These are phyloP conservation scores for Apophysomyces trapeziformis DNA, from an alignment of 371 early-diverging fungal species.

Conservation along the genomic window DNA sequence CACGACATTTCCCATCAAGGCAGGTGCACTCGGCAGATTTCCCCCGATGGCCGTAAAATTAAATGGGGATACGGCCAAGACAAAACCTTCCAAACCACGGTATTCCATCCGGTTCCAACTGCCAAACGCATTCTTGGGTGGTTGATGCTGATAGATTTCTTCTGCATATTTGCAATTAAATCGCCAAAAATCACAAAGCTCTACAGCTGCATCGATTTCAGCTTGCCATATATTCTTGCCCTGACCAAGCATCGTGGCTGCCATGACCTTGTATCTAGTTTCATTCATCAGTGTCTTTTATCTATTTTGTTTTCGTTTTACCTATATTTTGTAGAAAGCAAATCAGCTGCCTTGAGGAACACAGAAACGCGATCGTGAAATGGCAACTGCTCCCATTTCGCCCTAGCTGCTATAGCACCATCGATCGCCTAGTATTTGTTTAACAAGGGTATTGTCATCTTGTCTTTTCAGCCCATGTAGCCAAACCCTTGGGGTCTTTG, in stretches of 20 bases:
- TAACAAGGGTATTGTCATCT: slow-evolving; percentile 13
- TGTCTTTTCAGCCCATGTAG: neutral
- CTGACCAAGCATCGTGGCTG: slow-evolving; percentile 97
- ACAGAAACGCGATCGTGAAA: slow-evolving; percentile 93
- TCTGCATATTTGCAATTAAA: slow-evolving; percentile 93
- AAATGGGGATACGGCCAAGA: slow-evolving; percentile 95
- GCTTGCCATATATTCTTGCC: slow-evolving; percentile 98
- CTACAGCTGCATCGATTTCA: slow-evolving; percentile 96
- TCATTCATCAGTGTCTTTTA: neutral
- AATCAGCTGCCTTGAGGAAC: slow-evolving; percentile 96
- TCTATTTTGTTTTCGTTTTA: slow-evolving; percentile 22
- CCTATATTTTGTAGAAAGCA: slow-evolving; percentile 86
- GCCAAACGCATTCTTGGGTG: slow-evolving; percentile 79
- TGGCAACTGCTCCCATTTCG: slow-evolving; percentile 89
- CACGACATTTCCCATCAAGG: slow-evolving; percentile 95
- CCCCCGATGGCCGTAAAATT: slow-evolving; percentile 99
- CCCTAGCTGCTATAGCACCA: slow-evolving; percentile 85
- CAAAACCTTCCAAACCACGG: slow-evolving; percentile 95
- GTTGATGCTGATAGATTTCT: slow-evolving; percentile 92
- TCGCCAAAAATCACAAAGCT: slow-evolving; percentile 91
- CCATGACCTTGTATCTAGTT: slow-evolving; percentile 81
- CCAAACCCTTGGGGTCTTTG: neutral
- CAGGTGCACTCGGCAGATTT: slow-evolving; percentile 91
- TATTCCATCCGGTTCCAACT: slow-evolving; percentile 96
- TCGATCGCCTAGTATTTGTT: slow-evolving; percentile 59